These are phyloP conservation scores for Pythium graminicola DNA, from an alignment of 352 stramenopile species.

Conservation along the genomic window DNA sequence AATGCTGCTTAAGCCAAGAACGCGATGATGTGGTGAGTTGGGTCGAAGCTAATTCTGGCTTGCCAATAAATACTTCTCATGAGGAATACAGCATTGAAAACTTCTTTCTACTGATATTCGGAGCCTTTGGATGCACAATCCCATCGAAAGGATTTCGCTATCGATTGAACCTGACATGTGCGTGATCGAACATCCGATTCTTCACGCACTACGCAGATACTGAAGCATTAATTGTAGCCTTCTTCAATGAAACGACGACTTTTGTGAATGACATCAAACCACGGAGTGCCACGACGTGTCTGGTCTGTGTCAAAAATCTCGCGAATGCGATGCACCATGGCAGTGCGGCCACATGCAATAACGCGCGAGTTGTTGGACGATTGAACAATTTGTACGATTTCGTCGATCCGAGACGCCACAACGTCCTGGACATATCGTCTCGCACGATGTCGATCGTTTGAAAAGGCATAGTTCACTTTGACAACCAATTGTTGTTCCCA, in stretches of 20 bases:
- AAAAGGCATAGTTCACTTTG: slow-evolving; percentile 25
- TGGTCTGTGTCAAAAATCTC: slow-evolving; percentile 27
- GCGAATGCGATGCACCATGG: slow-evolving; percentile 24
- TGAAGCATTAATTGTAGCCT: slow-evolving; percentile 3
- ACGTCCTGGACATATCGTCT: slow-evolving; percentile 27
- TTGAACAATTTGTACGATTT: slow-evolving; percentile 21
- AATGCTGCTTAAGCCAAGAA: too few species aligned
- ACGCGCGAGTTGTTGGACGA: slow-evolving; percentile 10
- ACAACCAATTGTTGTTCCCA: slow-evolving; percentile 31
- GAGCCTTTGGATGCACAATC: too few species aligned
- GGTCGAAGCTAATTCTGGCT: too few species aligned
- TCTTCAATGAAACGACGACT: slow-evolving; percentile 17
- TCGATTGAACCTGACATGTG: too few species aligned
- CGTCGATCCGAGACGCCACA: slow-evolving; percentile 16
- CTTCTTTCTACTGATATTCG: too few species aligned
- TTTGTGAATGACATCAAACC: slow-evolving; percentile 11
- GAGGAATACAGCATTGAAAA: too few species aligned
- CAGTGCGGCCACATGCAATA: slow-evolving; percentile 22
- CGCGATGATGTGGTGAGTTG: too few species aligned
- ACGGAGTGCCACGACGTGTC: slow-evolving; percentile 1
- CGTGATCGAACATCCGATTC: too few species aligned
- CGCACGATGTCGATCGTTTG: slow-evolving; percentile 7
- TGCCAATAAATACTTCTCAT: too few species aligned
- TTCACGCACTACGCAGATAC: too few species aligned
- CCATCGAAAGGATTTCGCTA: too few species aligned